phyloP scores from a whole-genome alignment of 345 rosid genomes.

The Heritiera littoralis region DNA sequence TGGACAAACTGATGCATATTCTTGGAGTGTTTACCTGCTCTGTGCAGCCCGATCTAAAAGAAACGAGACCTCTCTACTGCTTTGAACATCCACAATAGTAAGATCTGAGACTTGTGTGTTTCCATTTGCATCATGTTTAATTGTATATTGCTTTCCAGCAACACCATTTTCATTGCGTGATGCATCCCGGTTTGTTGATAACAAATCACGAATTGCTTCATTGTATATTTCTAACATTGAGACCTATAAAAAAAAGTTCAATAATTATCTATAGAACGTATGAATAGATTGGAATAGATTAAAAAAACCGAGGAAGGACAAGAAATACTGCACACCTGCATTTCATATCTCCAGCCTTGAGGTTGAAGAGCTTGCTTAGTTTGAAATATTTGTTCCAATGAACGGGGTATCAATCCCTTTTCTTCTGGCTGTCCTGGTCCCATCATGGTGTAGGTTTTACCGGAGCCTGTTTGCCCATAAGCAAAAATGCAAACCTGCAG shows the following conservation, averaged over 20 bases:
- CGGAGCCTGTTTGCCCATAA: constrained; percentile 98
- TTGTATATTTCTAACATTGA: constrained; percentile 98
- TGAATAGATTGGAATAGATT: too few species aligned
- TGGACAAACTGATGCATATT: background rate
- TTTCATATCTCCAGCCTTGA: constrained; percentile 95
- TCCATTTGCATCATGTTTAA: constrained; percentile 80
- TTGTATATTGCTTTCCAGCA: constrained; percentile 59
- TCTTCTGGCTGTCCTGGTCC: constrained; percentile 68
- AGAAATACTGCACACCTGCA: constrained; percentile 60
- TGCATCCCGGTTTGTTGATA: constrained; percentile 62
- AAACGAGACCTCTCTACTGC: constrained; percentile 65
- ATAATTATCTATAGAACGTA: background rate
- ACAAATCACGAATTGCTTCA: constrained; percentile 83
- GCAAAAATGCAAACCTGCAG: constrained; percentile 93
- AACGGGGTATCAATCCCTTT: constrained; percentile 87
- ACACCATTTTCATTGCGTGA: constrained; percentile 33
- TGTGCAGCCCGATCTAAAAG: constrained; percentile 81
- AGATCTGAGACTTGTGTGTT: constrained; percentile 81
- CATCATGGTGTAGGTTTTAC: constrained; percentile 98
- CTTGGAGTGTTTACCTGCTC: constrained; percentile 54
- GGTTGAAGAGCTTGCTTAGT: constrained; percentile 78
- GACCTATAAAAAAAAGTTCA: constrained; percentile 44
- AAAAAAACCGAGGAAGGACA: background rate
- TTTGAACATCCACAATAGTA: constrained; percentile 70
- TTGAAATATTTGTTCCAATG: constrained; percentile 89